phyloP scores from a whole-genome alignment of 768 basidiomycete species.

The Pisolithus sp. region DNA sequence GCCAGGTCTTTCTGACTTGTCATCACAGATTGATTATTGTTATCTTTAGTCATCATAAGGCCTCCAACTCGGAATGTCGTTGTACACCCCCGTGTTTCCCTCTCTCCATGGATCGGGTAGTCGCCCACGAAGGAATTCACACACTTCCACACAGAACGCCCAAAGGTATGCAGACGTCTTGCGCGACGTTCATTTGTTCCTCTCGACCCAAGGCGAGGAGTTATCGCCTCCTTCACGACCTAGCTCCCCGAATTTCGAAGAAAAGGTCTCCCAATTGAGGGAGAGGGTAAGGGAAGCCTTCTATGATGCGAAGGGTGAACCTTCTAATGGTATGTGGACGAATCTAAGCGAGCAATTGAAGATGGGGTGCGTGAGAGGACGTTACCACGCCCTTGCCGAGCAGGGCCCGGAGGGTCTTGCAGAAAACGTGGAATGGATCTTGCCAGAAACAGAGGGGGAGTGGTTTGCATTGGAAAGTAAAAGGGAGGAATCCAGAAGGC shows the following conservation, averaged over 20 bases:
- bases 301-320: conserved; percentile 30
- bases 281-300: conserved; percentile 31
- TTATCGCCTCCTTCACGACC: conserved; percentile 32
- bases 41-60: neutral
- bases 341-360: conserved; percentile 34
- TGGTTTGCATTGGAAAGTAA: conserved; percentile 43
- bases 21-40: neutral
- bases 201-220: conserved; percentile 26
- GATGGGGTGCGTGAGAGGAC: conserved; percentile 35
- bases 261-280: conserved; percentile 26
- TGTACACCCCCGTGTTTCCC: conserved; percentile 31
- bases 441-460: conserved; percentile 44
- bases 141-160: neutral
- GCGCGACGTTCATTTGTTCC: conserved; percentile 28
- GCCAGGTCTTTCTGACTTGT: too few relatives aligned
- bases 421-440: conserved; percentile 25
- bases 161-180: conserved; percentile 20
- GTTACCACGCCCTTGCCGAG: conserved; percentile 19
- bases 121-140: conserved; percentile 2
- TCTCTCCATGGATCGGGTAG: conserved; percentile 8
- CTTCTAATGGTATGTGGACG: conserved; percentile 43
- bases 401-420: conserved; percentile 17
- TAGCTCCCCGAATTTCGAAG: conserved; percentile 23
- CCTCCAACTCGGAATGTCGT: conserved; percentile 18
- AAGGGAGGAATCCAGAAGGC: conserved; percentile 14